Evolutionary conservation across 75 land plant genomes (phyloP), one percentile per base, ranked within the genome.

Genomic region (Cunninghamia lanceolata): DNA sequence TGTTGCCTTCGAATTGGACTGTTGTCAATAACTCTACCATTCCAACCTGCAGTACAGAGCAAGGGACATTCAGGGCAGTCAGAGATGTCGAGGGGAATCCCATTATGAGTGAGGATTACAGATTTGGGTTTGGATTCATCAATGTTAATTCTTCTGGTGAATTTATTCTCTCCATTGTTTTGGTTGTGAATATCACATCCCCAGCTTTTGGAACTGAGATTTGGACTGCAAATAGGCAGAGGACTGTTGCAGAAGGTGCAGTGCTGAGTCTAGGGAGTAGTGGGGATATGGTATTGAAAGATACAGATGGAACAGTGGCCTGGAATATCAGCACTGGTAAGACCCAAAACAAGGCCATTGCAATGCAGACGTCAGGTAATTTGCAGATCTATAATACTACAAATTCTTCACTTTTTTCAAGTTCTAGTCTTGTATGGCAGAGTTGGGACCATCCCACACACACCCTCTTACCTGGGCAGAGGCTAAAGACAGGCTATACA

Each of bases 161-260:
- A 45, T 80, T 80, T 10, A n/a, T 80, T 80, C 82, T 80, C 11
- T 80, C 82, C 30, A 45, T 80, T 45, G 47, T 80, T 30, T n/a
- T 80, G 82, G 82, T 30, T 3, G 45, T 45, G 82, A 40, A 80
- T 80, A n/a, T n/a, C 15, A 45, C 36, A 30, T 73, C 52, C 82
- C n/a, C 82, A 11, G 15, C 14, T 80, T 3, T 45, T 45, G 82
- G 50, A 43, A 80, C 32, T 9, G 86, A 50, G 43, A 66, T 89
- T 59, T 89, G 90, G 89, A 83, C 78, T n/a, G 89, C 89, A 15
- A 88, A 89, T 83, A 42, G 89, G 16, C 77, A 88, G 40, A 66
- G 54, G 40, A 82, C 56, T 3, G 86, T 89, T 36, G 35, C 7
- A 2, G 83, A 46, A 39, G 85, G 83, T 2, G 86, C 90, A 8